These are phyloP conservation scores for Spathaspora boniae DNA, from an alignment of 805 yeast species.

Conservation along the genomic window DNA sequence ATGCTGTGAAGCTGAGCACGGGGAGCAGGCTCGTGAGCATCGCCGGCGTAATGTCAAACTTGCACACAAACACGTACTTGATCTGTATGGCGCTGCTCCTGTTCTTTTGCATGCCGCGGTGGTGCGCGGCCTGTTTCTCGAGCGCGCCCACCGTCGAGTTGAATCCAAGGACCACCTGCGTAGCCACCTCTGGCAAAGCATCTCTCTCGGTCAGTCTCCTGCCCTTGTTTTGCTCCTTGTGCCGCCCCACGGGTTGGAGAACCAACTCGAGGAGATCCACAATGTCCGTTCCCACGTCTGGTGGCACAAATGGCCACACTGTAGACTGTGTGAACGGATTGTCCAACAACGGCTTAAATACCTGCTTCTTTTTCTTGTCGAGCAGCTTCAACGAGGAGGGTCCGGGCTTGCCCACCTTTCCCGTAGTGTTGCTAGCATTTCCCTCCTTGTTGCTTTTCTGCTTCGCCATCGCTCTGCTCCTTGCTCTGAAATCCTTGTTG, in stretches of 20 bases:
- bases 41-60: slow-evolving; percentile 48
- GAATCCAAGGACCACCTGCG: slow-evolving; percentile 44
- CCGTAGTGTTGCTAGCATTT: neutral
- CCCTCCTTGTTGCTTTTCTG: neutral
- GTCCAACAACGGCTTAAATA: slow-evolving; percentile 62
- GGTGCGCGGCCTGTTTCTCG: slow-evolving; percentile 37
- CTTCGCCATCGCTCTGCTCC: neutral
- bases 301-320: slow-evolving; percentile 40
- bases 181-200: slow-evolving; percentile 21
- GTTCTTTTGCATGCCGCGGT: slow-evolving; percentile 5
- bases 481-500: neutral
- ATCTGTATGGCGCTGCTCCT: slow-evolving; percentile 13
- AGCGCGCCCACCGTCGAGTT: slow-evolving; percentile 50
- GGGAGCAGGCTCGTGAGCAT: slow-evolving; percentile 59
- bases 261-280: slow-evolving; percentile 32
- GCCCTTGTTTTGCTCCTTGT: slow-evolving; percentile 9
- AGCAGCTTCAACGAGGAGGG: slow-evolving; percentile 41
- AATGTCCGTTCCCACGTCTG: slow-evolving; percentile 33
- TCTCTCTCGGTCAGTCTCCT: too few species aligned
- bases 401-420: neutral
- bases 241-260: slow-evolving; percentile 29
- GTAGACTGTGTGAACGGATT: slow-evolving; percentile 55
- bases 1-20: slow-evolving; percentile 46
- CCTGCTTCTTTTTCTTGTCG: slow-evolving; percentile 51
- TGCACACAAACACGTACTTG: slow-evolving; percentile 56